phyloP scores from a whole-genome alignment of 1,139 yeast genomes.

The Blastobotrys serpentis region DNA sequence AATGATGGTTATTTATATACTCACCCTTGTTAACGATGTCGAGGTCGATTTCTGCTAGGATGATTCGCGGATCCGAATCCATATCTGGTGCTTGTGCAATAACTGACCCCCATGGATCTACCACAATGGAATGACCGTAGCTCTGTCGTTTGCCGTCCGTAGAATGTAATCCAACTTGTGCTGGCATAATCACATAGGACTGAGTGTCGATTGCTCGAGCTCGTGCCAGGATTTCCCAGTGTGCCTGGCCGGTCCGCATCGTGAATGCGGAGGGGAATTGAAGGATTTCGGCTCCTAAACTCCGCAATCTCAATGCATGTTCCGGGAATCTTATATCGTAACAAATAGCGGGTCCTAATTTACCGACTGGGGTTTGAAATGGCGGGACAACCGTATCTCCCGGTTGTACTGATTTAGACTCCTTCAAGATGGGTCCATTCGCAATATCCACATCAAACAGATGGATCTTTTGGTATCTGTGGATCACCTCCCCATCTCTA shows the following conservation, averaged over 20 bases:
- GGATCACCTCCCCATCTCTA: constrained; percentile 58
- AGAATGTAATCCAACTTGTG: constrained; percentile 78
- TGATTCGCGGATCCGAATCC: constrained; percentile 52
- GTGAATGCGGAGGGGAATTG: constrained; percentile 93
- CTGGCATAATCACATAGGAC: constrained; percentile 85
- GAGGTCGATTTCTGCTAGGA: constrained; percentile 69
- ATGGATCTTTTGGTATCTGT: constrained; percentile 81
- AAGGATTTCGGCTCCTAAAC: constrained; percentile 72
- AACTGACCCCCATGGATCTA: constrained; percentile 90
- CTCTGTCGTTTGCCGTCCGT: constrained; percentile 49
- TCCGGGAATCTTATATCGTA: constrained; percentile 92
- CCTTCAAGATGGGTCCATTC: constrained; percentile 57
- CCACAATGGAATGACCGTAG: constrained; percentile 81
- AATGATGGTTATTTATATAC: too few species aligned
- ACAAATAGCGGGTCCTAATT: constrained; percentile 73
- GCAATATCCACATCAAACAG: constrained; percentile 81
- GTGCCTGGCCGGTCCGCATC: constrained; percentile 84
- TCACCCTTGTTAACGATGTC: constrained; percentile 41
- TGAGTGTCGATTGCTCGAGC: constrained; percentile 90
- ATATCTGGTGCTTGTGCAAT: constrained; percentile 59
- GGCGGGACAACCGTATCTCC: constrained; percentile 60
- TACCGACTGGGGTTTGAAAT: constrained; percentile 59
- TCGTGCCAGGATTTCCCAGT: constrained; percentile 77
- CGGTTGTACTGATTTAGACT: constrained; percentile 78
- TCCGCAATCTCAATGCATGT: constrained; percentile 60